Base-by-base conservation (phyloP, 805 yeast genomes). In the Clavispora fructus region DNA sequence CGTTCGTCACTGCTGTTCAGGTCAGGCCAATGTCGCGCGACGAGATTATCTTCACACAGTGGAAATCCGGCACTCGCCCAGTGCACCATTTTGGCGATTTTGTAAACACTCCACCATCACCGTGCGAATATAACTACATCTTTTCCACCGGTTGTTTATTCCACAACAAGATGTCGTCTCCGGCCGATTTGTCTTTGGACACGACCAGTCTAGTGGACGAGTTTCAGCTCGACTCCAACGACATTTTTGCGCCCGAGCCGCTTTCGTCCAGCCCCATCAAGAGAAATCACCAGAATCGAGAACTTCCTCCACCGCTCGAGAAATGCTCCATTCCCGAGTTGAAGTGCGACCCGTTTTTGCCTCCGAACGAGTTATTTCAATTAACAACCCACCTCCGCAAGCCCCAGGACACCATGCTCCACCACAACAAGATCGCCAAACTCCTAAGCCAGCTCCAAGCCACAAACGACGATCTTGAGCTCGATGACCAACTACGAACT, bases 371-470 rank as follows among this genome's bases (percentile, higher is more conserved):
- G 40, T 57, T 69, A 17, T 69, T 69, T 45, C 69, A 61, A 52
- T 61, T 61, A 26, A 63, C 69, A 1, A 56, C 55, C 40, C 59
- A 52, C 40, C 50, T 58, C 27, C 58, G 65, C 44, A 39, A 57
- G 27, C 47, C 57, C 28, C 49, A 54, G 28, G 42, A 44, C 10
- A 53, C 56, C 35, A 42, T 60, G 46, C 55, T 69, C 28, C 59
- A 61, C 38, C 68, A 68, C 44, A 59, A 63, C 50, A 72, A 71
- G 48, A 61, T 72, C 35, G 68, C 65, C 30, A 68, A 67, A 45
- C 59, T 73, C 51, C 60, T 72, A 23, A 50, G 56, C 35, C 59
- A 66, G 43, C 63, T 63, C 25, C 50, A 44, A 14, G 57, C 59
- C 16, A 63, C 64, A 8, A 55, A 68, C 32, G 62, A 59, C 28